Evolutionary conservation across 768 basidiomycete species (phyloP).

Genomic region (Floccularia luteovirens): DNA sequence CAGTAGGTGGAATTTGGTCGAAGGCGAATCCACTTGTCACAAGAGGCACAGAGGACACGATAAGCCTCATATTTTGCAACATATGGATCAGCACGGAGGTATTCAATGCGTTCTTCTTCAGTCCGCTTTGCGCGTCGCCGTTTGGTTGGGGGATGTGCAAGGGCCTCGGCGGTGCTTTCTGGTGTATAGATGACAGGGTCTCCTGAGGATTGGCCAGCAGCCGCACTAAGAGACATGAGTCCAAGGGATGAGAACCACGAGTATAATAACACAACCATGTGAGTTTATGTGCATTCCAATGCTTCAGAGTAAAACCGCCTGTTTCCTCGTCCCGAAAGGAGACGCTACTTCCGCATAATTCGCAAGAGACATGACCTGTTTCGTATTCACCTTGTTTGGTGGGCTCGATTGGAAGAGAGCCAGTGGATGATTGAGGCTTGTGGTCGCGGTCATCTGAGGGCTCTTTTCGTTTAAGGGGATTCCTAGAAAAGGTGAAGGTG

Average conservation of each 20-base stretch:
- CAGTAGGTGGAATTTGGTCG: constrained; percentile 83
- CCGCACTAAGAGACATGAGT: constrained; percentile 2
- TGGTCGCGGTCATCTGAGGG: constrained; percentile 11
- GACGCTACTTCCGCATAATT: constrained; percentile 51
- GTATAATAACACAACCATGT: constrained; percentile 37
- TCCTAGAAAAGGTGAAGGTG: constrained; percentile 13
- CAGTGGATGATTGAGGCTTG: constrained; percentile 7
- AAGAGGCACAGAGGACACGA: constrained; percentile 69
- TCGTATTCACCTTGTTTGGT: constrained; percentile 45
- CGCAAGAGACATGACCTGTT: constrained; percentile 58
- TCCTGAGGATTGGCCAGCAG: neutral
- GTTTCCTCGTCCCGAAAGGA: constrained; percentile 61
- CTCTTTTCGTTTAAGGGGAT: constrained; percentile 20
- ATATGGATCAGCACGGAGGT: constrained; percentile 63
- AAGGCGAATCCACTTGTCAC: constrained; percentile 84
- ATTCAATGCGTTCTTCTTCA: constrained; percentile 71
- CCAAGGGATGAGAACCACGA: constrained; percentile 2
- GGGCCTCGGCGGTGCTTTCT: constrained; percentile 29
- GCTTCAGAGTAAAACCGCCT: constrained; percentile 56
- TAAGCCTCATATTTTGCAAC: constrained; percentile 79
- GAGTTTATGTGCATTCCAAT: constrained; percentile 62
- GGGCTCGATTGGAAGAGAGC: constrained; percentile 6
- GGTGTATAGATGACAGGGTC: constrained; percentile 35
- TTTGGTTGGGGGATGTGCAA: constrained; percentile 46
- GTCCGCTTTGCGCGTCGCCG: constrained; percentile 70